Conservation (phyloP, 2,329 filamentous ascomycete genomes). For the Cercospora zeina region DNA sequence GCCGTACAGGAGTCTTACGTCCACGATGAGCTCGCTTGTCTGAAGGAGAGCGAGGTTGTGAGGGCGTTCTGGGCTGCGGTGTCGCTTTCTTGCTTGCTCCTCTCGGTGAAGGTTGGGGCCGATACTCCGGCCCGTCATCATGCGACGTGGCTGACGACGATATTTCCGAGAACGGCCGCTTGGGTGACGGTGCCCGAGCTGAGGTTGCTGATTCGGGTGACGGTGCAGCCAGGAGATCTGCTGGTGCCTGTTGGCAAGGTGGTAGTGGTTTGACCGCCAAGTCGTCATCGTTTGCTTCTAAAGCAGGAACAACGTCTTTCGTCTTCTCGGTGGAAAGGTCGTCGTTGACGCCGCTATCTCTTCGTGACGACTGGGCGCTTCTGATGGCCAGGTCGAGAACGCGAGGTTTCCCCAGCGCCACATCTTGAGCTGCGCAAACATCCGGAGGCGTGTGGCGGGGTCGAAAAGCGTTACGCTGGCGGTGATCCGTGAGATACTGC, state of each 20-base stretch:
- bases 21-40: slow-evolving; percentile 6
- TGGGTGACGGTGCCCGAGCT: slow-evolving; percentile 14
- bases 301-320: slow-evolving; percentile 1
- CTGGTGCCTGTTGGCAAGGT: neutral
- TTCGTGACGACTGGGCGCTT: slow-evolving; percentile 23
- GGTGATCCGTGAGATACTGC: slow-evolving; percentile 16
- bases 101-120: slow-evolving; percentile 8
- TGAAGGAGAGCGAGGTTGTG: neutral
- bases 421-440: slow-evolving; percentile 28
- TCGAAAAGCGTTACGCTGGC: slow-evolving; percentile 17
- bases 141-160: slow-evolving; percentile 6
- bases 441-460: slow-evolving; percentile 30
- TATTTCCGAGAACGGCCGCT: slow-evolving; percentile 11
- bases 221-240: slow-evolving; percentile 5
- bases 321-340: slow-evolving; percentile 2
- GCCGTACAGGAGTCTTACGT: neutral
- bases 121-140: neutral
- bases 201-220: neutral
- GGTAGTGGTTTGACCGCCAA: slow-evolving; percentile 15
- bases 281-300: neutral
- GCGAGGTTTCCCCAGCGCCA: slow-evolving; percentile 22
- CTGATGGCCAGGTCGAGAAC: slow-evolving; percentile 23
- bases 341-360: slow-evolving; percentile 25
- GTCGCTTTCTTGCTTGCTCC: neutral
- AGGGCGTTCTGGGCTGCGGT: neutral